Base-by-base conservation (phyloP, 352 stramenopile genomes). In the Globisporangium polare region DNA sequence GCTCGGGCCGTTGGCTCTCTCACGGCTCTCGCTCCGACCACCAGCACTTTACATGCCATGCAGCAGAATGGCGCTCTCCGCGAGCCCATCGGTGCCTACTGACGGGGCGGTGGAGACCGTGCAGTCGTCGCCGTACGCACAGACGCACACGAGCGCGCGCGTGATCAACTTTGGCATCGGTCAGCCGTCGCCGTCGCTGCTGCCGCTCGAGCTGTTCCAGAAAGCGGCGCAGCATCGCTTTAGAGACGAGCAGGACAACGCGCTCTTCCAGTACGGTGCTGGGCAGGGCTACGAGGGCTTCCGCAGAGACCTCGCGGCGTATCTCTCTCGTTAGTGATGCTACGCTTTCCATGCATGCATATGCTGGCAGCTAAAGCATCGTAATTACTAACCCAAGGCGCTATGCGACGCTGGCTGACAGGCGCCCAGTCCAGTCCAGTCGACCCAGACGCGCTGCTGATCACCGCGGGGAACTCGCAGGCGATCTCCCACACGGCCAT, bases 391-490 rank as follows among this genome's bases (percentile, higher is more conserved):
- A 24, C 18, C 5, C 12, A 37, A 24, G 12, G 13, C 9, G 46
- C 2, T 13, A 20, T 53, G 5, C 27, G 13, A 5, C 4, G 33
- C 33, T 39, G 9, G 9, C 13, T 13, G 26, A 18, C 5, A 71
- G 71, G 50, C 5, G 54, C 69, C 0, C 80, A 88, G 41, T 9
- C 47, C 1, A 53, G 46, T 4, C 41, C 47, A 15, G 57, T 93
- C 5, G 73, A 87, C 33, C 49, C 72, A 2, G 74, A 92, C 6
- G 61, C 57, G 27, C 62, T 96, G 3, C 92, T 98, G 68, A 78
- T 97, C 26, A 98, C 92, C 1, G 81, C 87, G 26, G 94, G 94
- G 33, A 95, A 97, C 61, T 97, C 88, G 3, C 90, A 97, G 67
- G 91, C 86, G 15, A 81, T 98, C n/a, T 92, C 93, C 10, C 80